Conservation (phyloP, 192 early-diverging fungal genomes). For the Haplosporangium gracile region DNA sequence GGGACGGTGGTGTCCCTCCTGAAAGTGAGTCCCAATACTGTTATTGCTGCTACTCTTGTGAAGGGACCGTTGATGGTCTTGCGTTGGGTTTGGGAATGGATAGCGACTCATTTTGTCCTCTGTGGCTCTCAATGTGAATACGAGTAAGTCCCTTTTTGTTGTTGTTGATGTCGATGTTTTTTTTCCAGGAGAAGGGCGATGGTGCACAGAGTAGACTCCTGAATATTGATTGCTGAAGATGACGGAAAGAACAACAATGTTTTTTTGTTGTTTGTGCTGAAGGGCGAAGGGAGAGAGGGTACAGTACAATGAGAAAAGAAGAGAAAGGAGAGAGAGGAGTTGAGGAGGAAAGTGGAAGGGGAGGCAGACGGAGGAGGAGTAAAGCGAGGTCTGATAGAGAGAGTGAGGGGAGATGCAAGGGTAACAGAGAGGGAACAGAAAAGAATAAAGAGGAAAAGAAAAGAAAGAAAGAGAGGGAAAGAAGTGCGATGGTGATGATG, state of each 20-base stretch:
- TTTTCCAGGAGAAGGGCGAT: neutral
- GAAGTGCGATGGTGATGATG: neutral
- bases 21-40: constrained; percentile 17
- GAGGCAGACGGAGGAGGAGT: neutral
- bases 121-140: neutral
- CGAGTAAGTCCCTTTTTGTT: neutral
- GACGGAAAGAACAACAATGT: neutral
- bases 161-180: neutral
- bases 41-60: neutral
- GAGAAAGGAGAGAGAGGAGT: neutral
- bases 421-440: neutral
- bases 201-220: neutral
- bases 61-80: constrained; percentile 5
- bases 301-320: neutral
- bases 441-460: neutral
- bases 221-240: neutral
- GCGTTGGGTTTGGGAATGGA: constrained; percentile 1
- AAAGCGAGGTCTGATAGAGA: neutral
- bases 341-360: neutral
- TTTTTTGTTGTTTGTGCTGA: neutral
- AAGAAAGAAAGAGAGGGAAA: neutral
- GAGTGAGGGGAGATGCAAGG: neutral
- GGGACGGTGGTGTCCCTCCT: constrained; percentile 28
- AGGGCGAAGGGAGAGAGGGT: neutral
- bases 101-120: constrained; percentile 13